Conservation (phyloP, 495 filamentous ascomycete species). For the Clohesyomyces aquaticus region DNA sequence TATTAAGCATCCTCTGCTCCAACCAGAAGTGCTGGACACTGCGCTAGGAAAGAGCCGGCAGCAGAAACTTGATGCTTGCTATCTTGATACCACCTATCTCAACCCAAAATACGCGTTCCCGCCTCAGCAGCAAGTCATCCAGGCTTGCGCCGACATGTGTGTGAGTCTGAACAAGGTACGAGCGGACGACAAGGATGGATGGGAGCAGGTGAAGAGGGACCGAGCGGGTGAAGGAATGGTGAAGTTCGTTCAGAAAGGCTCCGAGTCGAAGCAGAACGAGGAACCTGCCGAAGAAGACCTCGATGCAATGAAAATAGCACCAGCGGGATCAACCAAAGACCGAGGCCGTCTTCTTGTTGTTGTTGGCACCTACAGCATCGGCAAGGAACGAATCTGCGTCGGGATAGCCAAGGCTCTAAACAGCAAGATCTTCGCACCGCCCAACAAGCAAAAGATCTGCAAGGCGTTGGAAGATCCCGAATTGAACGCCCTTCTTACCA, state of each 20-base stretch:
- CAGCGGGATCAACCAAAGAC: constrained; percentile 36
- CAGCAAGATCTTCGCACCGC: constrained; percentile 87
- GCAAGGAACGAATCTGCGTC: constrained; percentile 94
- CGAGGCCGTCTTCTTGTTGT: constrained; percentile 81
- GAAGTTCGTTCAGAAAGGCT: constrained; percentile 60
- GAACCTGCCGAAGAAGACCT: constrained; percentile 44
- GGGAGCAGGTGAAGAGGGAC: constrained; percentile 56
- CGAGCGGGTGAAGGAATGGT: constrained; percentile 61
- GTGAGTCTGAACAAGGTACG: constrained; percentile 64
- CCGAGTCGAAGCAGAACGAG: constrained; percentile 39
- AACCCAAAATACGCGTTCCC: constrained; percentile 96
- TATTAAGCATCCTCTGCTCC: constrained; percentile 77
- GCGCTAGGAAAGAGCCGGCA: constrained; percentile 70
- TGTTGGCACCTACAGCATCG: constrained; percentile 96
- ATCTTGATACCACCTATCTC: constrained; percentile 96
- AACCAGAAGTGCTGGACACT: constrained; percentile 70
- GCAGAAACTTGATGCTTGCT: constrained; percentile 91
- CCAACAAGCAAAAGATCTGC: constrained; percentile 81
- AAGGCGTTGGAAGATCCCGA: constrained; percentile 82
- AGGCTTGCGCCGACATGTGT: constrained; percentile 88
- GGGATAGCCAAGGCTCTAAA: constrained; percentile 85
- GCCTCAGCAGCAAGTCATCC: constrained; percentile 80
- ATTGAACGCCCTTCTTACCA: constrained; percentile 73
- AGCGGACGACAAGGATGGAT: constrained; percentile 56
- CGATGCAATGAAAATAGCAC: constrained; percentile 39